Conservation (phyloP, 1,284 basidiomycete species). For the Papiliotrema nemorosa region DNA sequence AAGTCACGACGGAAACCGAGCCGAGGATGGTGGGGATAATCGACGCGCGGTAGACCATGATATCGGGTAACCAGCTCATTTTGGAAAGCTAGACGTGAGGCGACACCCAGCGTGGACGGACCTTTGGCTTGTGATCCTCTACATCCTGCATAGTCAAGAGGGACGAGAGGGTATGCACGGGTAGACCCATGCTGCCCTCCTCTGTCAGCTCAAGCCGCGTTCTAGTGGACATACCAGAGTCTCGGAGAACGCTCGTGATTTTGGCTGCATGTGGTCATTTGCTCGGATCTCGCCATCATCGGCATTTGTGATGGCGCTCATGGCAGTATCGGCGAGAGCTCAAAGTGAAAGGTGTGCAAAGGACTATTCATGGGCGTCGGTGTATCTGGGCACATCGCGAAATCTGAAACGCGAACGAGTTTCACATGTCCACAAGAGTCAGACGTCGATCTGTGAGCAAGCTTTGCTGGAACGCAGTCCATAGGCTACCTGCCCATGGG, state of each 20-base stretch:
- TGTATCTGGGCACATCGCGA: background rate
- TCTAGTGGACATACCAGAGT: no score
- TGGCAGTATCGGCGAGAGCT: no score
- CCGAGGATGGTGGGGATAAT: slow-evolving; percentile 57
- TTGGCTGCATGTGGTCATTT: no score
- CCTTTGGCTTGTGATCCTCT: slow-evolving; percentile 43
- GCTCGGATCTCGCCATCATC: no score
- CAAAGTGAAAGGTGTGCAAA: background rate
- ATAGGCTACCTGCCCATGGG: background rate
- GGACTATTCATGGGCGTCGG: background rate
- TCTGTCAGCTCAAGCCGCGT: no score
- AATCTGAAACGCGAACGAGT: background rate
- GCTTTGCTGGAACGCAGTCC: background rate
- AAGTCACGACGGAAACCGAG: slow-evolving; percentile 75
- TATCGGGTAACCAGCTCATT: slow-evolving; percentile 87
- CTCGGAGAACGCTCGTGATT: no score
- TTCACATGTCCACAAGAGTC: background rate
- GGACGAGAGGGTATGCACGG: slow-evolving; percentile 30
- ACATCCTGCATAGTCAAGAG: slow-evolving; percentile 39
- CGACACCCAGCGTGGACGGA: slow-evolving; percentile 13
- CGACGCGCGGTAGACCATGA: slow-evolving; percentile 61
- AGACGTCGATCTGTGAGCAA: background rate
- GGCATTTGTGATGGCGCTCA: no score
- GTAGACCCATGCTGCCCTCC: slow-evolving; percentile 17
- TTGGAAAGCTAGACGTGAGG: slow-evolving; percentile 45